Conservation (phyloP, 73 alveolate genomes). For the Stentor coeruleus region DNA sequence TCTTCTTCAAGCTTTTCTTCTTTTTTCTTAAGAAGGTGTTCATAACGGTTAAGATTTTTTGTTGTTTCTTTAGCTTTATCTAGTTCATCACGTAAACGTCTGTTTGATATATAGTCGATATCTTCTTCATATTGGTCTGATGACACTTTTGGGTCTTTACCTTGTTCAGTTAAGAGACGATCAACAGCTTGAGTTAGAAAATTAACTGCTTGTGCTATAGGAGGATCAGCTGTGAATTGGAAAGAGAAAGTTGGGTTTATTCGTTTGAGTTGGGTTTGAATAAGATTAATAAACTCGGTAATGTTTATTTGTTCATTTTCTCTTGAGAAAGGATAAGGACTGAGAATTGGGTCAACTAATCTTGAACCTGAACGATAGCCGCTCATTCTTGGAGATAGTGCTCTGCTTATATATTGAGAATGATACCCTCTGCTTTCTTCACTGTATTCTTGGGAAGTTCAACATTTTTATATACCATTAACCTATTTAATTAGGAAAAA, state of each 20-base stretch:
- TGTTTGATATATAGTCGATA: background rate
- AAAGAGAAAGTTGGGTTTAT: background rate
- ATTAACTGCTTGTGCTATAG: background rate
- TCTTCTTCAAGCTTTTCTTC: conserved; percentile 6
- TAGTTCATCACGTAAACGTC: background rate
- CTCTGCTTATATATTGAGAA: background rate
- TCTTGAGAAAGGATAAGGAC: background rate
- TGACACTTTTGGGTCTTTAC: background rate
- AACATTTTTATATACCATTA: background rate
- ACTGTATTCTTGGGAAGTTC: background rate
- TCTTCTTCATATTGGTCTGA: background rate
- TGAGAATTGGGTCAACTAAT: background rate
- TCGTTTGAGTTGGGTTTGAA: background rate
- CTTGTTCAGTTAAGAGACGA: background rate
- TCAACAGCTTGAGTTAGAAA: background rate
- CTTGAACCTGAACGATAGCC: background rate
- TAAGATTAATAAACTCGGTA: background rate
- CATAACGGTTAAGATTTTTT: background rate
- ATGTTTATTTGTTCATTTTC: background rate
- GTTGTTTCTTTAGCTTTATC: background rate
- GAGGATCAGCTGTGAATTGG: background rate
- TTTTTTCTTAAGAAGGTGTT: background rate
- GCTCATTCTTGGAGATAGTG: background rate
- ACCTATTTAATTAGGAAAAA: no score
- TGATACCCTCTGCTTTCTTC: background rate